Conservation (phyloP, 192 early-diverging fungal species). For the Backusella parvicylindrica region DNA sequence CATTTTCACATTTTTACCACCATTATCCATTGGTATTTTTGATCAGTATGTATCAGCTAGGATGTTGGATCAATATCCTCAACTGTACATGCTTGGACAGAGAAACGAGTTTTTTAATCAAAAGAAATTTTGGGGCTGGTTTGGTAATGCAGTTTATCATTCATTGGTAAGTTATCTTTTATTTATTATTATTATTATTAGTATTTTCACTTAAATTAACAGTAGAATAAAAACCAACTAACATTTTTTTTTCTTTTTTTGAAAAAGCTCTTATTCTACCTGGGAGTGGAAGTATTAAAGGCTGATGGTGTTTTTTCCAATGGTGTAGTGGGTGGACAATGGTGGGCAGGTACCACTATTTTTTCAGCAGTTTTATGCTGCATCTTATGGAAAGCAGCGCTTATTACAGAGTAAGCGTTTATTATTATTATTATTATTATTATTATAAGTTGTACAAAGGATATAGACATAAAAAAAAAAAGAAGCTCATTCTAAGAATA, state of each 20-base stretch:
- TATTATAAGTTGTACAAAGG: no score
- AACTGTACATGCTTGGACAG: slow-evolving; percentile 89
- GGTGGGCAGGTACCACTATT: slow-evolving; percentile 86
- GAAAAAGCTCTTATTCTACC: slow-evolving; percentile 62
- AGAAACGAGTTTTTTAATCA: slow-evolving; percentile 81
- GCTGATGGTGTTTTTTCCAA: slow-evolving; percentile 65
- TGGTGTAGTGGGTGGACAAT: slow-evolving; percentile 79
- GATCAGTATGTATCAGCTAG: slow-evolving; percentile 92
- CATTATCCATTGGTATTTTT: slow-evolving; percentile 95
- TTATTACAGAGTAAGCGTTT: slow-evolving; percentile 72
- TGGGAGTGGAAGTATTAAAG: slow-evolving; percentile 61
- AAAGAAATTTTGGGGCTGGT: slow-evolving; percentile 89
- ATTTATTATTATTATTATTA: not conserved
- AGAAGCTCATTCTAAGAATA: not conserved
- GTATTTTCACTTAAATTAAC: not conserved
- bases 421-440: no score
- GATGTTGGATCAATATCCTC: slow-evolving; percentile 94
- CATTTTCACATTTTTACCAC: slow-evolving; percentile 91
- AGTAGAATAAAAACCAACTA: no score
- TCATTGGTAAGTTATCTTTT: slow-evolving; percentile 56
- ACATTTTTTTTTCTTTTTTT: not conserved
- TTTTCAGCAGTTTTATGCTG: slow-evolving; percentile 88
- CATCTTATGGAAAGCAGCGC: slow-evolving; percentile 86
- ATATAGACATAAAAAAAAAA: not conserved
- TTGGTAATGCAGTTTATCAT: slow-evolving; percentile 90